These are phyloP conservation scores for Hypoxylon lenormandii DNA, from an alignment of 495 filamentous ascomycete species.

Conservation along the genomic window DNA sequence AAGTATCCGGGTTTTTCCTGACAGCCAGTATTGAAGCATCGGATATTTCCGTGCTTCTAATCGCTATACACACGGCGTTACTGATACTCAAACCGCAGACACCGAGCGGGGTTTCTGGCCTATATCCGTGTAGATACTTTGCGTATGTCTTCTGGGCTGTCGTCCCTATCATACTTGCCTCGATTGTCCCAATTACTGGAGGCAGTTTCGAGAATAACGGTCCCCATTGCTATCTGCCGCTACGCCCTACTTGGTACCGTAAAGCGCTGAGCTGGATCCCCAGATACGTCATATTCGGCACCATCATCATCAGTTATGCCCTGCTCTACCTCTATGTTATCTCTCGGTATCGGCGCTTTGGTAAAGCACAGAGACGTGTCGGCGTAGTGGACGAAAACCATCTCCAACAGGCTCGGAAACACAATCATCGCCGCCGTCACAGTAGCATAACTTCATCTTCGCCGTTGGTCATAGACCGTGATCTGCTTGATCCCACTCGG, in stretches of 20 bases:
- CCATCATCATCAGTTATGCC: slow-evolving; percentile 71
- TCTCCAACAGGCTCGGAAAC: slow-evolving; percentile 1
- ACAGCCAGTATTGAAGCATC: slow-evolving; percentile 73
- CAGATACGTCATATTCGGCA: slow-evolving; percentile 73
- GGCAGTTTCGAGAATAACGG: slow-evolving; percentile 68
- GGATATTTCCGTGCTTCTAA: slow-evolving; percentile 75
- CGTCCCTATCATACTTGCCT: slow-evolving; percentile 69
- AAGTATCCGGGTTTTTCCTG: slow-evolving; percentile 74
- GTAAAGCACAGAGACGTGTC: slow-evolving; percentile 49
- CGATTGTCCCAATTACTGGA: slow-evolving; percentile 72
- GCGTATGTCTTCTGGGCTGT: slow-evolving; percentile 67
- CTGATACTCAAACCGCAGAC: slow-evolving; percentile 71
- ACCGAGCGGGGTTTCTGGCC: slow-evolving; percentile 59
- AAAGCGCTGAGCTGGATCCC: slow-evolving; percentile 77
- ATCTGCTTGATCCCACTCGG: slow-evolving; percentile 53
- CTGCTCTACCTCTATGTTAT: slow-evolving; percentile 76
- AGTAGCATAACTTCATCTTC: slow-evolving; percentile 49
- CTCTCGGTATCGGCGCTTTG: slow-evolving; percentile 40
- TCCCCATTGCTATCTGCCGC: slow-evolving; percentile 74
- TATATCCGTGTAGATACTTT: slow-evolving; percentile 71
- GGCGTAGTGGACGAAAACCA: slow-evolving; percentile 32
- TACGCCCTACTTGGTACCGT: slow-evolving; percentile 72
- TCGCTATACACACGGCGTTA: slow-evolving; percentile 76
- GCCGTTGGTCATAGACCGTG: slow-evolving; percentile 57
- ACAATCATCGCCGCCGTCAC: slow-evolving; percentile 20